phyloP scores from a whole-genome alignment of 768 basidiomycete genomes.

The Porpolomopsis calyptriformis region DNA sequence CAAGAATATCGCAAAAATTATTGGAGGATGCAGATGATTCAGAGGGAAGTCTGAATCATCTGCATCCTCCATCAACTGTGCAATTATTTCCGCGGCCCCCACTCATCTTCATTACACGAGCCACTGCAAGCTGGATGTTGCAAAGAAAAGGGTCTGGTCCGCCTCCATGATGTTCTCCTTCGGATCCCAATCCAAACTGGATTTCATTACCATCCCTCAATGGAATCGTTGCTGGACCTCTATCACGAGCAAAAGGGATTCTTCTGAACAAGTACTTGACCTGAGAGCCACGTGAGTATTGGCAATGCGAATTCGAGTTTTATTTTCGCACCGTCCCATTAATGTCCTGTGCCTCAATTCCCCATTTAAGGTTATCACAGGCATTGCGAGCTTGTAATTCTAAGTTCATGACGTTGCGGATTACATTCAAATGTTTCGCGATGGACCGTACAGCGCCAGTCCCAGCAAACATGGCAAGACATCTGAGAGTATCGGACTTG shows the following conservation, averaged over 20 bases:
- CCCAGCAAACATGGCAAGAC: constrained; percentile 7
- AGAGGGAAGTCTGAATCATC: constrained; percentile 3
- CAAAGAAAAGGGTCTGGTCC: constrained; percentile 1
- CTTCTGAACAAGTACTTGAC: constrained; percentile 9
- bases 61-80: constrained; percentile 1
- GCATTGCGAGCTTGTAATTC: constrained; percentile 5
- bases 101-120: constrained; percentile 2
- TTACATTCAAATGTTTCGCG: constrained; percentile 3
- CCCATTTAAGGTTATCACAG: constrained; percentile 8
- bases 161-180: background rate
- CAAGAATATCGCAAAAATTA: background rate
- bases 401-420: constrained; percentile 9
- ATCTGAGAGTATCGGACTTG: constrained; percentile 8
- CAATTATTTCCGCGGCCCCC: constrained; percentile 2
- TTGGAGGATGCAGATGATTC: background rate
- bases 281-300: constrained; percentile 1
- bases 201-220: background rate
- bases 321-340: constrained; percentile 7
- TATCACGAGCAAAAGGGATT: background rate
- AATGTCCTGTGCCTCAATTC: constrained; percentile 6
- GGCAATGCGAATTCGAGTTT: background rate
- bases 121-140: background rate
- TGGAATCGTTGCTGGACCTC: background rate
- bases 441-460: constrained; percentile 4
- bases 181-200: background rate